Base-by-base conservation (phyloP, 192 early-diverging fungal species). In the Allomyces macrogynus region DNA sequence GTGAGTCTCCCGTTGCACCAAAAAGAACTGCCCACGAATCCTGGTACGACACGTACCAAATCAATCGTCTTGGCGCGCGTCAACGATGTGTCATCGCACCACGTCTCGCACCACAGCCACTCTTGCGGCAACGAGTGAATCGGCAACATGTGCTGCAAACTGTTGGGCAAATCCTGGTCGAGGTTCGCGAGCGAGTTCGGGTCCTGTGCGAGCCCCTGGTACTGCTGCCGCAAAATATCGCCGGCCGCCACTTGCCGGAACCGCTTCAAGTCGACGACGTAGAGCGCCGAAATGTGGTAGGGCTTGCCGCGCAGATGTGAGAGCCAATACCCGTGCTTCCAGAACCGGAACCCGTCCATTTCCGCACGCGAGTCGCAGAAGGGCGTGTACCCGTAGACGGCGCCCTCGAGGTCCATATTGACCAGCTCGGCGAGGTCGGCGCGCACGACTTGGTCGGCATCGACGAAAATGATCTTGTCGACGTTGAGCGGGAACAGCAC, bases 81-180 rank as follows among this genome's bases (percentile, higher is more conserved):
- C 60, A 96, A 69, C 4, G 80, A 80, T 62, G 80, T 83, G 69
- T 96, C 90, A 27, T 86, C 84, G 72, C 95, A 99, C 95, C 95
- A 99, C 9, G 95, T 99, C 74, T 96, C 92, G 69, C 95, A 99
- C 95, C 95, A 99, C 61, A 99, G 76, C 95, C 95, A 97, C 63
- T 95, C 92, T 70, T 95, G 92, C 2, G 92, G 91, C 71, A 97
- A 72, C 4, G 90, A 92, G 66, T 84, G 84, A 49, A 97, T 95
- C 2, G 92, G 92, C 24, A 97, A 87, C 23, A 85, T 69, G 68
- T 89, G 86, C 65, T 89, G 85, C 90, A 96, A 92, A 64, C 94
- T 92, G 75, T 99, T 99, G 10, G 93, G 95, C 67, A 99, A 73
- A 80, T 99, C 95, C 71, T 99, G 95, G 71, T 99, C 95, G 49